phyloP scores from a whole-genome alignment of 1,284 basidiomycete species.

The Agroathelia rolfsii region DNA sequence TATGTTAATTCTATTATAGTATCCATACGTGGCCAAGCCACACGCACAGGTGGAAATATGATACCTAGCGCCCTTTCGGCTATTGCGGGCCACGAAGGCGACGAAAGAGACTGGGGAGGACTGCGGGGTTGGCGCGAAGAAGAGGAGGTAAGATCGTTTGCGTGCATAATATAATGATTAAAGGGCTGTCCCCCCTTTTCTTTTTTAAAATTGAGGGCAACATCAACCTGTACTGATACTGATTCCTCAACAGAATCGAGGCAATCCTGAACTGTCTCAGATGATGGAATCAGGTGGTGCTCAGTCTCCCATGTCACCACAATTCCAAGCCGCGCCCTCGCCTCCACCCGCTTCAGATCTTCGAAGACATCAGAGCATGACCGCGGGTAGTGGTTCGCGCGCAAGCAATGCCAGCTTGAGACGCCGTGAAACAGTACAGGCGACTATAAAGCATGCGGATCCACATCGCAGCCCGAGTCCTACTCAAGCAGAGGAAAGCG shows the following conservation, averaged over 20 bases:
- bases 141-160: slow-evolving; percentile 47
- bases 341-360: slow-evolving; percentile 59
- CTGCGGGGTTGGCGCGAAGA: slow-evolving; percentile 48
- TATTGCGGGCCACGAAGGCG: slow-evolving; percentile 74
- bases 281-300: slow-evolving; percentile 22
- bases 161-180: slow-evolving; percentile 9
- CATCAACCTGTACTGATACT: no score
- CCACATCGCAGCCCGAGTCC: slow-evolving; percentile 31
- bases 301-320: slow-evolving; percentile 53
- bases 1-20: no score
- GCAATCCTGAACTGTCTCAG: background rate
- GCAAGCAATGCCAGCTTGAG: slow-evolving; percentile 32
- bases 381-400: slow-evolving; percentile 36
- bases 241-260: slow-evolving; percentile 2
- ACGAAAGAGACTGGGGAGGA: slow-evolving; percentile 79
- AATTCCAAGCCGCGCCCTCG: slow-evolving; percentile 46
- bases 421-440: slow-evolving; percentile 68
- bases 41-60: slow-evolving; percentile 45
- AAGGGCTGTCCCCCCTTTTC: no score
- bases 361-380: slow-evolving; percentile 70
- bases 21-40: slow-evolving; percentile 38
- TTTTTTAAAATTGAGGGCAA: no score
- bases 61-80: slow-evolving; percentile 72
- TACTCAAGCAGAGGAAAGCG: slow-evolving; percentile 47
- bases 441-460: slow-evolving; percentile 22